Evolutionary conservation across 148 eudicot genomes (phyloP).

Genomic region (Rhododendron simsii): DNA sequence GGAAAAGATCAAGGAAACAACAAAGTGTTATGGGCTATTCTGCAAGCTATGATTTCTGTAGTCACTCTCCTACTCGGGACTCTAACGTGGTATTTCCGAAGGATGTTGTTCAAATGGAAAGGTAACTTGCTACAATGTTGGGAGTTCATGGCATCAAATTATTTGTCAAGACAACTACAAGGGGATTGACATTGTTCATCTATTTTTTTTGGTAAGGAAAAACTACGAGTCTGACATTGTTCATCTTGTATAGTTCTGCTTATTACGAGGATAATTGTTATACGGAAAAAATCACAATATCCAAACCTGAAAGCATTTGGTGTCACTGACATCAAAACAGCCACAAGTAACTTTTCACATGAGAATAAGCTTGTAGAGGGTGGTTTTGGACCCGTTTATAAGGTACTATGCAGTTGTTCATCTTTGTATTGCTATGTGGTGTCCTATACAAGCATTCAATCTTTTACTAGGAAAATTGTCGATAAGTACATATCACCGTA

Average conservation of each 20-base stretch:
- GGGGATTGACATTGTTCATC: not conserved
- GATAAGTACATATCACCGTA: not conserved
- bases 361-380: slow-evolving; percentile 41
- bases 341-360: slow-evolving; percentile 30
- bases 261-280: not conserved
- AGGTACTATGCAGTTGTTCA: slow-evolving; percentile 21
- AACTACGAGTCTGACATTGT: not conserved
- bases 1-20: not conserved
- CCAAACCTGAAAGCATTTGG: slow-evolving; percentile 26
- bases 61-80: slow-evolving; percentile 15
- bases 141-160: not conserved
- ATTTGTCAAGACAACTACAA: not conserved
- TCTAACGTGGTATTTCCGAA: slow-evolving; percentile 7
- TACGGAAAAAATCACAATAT: not conserved
- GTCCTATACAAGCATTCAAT: not conserved
- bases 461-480: not conserved
- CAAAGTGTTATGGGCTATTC: slow-evolving; percentile 7
- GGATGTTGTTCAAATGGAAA: slow-evolving; percentile 5
- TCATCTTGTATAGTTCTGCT: not conserved
- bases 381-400: slow-evolving; percentile 45
- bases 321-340: slow-evolving; percentile 19
- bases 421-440: too few species aligned
- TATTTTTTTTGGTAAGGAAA: too few species aligned
- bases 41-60: slow-evolving; percentile 13
- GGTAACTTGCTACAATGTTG: slow-evolving; percentile 3